Conservation (phyloP, 2,329 filamentous ascomycete species). For the Huntiella bhutanensis region DNA sequence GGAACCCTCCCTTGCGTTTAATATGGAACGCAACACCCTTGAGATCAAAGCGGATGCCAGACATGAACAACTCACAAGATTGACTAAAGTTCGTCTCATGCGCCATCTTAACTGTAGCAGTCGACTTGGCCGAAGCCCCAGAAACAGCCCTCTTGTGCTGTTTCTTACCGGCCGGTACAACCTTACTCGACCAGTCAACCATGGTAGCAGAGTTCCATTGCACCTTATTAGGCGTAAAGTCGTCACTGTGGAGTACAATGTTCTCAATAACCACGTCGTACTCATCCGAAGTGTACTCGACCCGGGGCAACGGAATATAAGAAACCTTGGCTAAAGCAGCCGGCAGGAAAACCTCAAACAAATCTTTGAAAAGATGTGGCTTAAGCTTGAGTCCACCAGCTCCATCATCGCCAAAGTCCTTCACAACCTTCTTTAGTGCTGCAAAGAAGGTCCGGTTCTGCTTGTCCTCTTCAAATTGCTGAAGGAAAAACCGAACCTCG, state of each 20-base stretch:
- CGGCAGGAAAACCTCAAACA: conserved; percentile 74
- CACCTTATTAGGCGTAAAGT: conserved; percentile 81
- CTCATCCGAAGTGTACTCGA: conserved; percentile 73
- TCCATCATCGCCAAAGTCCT: conserved; percentile 67
- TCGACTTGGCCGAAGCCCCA: neutral
- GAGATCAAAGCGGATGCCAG: conserved; percentile 83
- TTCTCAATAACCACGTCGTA: conserved; percentile 88
- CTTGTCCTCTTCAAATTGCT: conserved; percentile 76
- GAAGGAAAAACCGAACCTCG: conserved; percentile 73
- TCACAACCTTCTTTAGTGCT: conserved; percentile 69
- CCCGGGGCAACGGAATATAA: conserved; percentile 83
- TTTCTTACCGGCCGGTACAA: conserved; percentile 61
- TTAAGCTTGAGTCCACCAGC: conserved; percentile 80
- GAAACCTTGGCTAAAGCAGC: conserved; percentile 64
- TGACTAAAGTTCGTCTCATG: neutral
- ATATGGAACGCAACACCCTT: conserved; percentile 85
- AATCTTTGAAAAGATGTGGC: conserved; percentile 74
- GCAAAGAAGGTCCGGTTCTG: conserved; percentile 67
- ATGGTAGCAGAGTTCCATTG: conserved; percentile 87
- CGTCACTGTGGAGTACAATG: conserved; percentile 85
- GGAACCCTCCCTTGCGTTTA: conserved; percentile 89
- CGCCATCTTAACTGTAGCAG: neutral
- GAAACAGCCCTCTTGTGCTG: conserved; percentile 40
- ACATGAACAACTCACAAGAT: conserved; percentile 42
- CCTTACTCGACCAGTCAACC: conserved; percentile 87